Evolutionary conservation across 352 stramenopile species (phyloP), one percentile per base, ranked within the genome.

Genomic region (Peronospora destructor): DNA sequence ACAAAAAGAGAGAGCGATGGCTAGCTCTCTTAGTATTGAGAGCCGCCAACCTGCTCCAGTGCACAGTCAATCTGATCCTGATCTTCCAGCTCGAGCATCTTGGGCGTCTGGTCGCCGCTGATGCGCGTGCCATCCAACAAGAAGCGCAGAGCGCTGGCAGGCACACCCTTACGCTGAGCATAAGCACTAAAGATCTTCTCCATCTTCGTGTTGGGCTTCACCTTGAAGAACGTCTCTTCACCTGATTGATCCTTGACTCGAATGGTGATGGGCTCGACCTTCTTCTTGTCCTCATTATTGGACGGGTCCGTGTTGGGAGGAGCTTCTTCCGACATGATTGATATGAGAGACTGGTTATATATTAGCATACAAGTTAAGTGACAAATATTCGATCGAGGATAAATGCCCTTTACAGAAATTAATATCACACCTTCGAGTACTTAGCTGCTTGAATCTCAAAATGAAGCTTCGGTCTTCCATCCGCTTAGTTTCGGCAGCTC

Each of bases 141-240:
- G 68, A 99, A 99, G 14, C 96, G 88, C 41, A 98, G 76, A 23
- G 89, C 91, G 17, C 43, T 66, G 2, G 73, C 62, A 0, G 92
- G 79, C 6, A 98, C 87, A 42, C 94, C 93, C 72, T 98, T 98
- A 48, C 94, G 85, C 58, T 93, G 72, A 9, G 95, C 95, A 61
- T 98, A 98, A 3, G 95, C 95, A 47, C 86, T 87, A 66, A 99
- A 98, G 40, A 99, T 96, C 67, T 98, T 98, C 48, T 91, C 79
- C 95, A 99, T 99, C 78, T 97, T 98, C 32, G 95, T 99, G 45
- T 94, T 97, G 49, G 90, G 97, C 73, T 99, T 99, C 38, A 99
- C 96, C 77, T 98, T 99, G 76, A 99, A 99, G 65, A 97, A 98
- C 4, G 93, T 99, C 71, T 98, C 94, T 53, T 97, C 87, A 32